Conservation (phyloP, 441 rosid species). For the Pelargonium fulgidum region DNA sequence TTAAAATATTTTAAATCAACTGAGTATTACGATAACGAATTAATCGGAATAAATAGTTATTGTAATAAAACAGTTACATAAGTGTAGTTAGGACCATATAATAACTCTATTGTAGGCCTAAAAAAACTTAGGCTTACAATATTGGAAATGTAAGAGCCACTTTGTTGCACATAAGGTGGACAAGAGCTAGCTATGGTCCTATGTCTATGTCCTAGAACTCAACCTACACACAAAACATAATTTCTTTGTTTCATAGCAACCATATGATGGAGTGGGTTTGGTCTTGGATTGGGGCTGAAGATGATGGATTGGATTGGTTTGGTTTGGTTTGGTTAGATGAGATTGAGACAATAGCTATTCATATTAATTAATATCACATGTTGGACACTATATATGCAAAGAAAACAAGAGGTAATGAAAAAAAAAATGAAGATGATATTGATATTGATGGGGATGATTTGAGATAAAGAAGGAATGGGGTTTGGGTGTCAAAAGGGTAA, state of each 20-base stretch:
- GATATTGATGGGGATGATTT: background rate
- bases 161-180: background rate
- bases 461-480: background rate
- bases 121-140: no score
- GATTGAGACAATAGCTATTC: background rate
- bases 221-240: background rate
- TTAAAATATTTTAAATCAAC: no score
- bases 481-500: background rate
- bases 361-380: background rate
- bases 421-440: background rate
- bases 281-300: background rate
- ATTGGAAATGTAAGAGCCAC: background rate
- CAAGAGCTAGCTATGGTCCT: background rate
- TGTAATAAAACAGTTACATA: no score
- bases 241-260: conserved; percentile 2
- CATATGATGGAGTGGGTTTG: background rate
- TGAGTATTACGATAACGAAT: no score
- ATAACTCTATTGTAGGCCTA: no score
- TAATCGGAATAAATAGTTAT: no score
- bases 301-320: background rate
- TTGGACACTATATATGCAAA: background rate
- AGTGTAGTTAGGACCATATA: no score
- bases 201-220: background rate
- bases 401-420: background rate
- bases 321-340: background rate